A percentile compares a stretch with the other conserved stretches of the same genome.
Evolutionary conservation across 306 rosid species (phyloP).

Genomic region (Ceratonia siliqua): DNA sequence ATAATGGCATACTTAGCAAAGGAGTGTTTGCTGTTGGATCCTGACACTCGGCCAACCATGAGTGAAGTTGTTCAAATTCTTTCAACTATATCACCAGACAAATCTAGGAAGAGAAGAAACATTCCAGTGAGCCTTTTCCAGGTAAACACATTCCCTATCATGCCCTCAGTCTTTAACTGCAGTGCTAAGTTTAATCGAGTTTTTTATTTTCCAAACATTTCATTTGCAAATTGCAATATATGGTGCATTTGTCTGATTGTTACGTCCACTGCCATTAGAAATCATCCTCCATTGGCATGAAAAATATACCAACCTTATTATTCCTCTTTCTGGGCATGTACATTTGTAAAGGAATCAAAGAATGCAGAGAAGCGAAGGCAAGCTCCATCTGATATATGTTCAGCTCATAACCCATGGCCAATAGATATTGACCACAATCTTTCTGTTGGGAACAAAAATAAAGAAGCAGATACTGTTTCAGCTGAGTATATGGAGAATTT

Average conservation of each 20-base stretch:
- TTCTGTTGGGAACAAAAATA: constrained; percentile 32
- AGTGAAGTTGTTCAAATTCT: constrained; percentile 94
- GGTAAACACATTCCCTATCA: constrained; percentile 45
- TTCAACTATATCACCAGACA: constrained; percentile 73
- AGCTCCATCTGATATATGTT: constrained; percentile 43
- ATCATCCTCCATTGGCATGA: constrained; percentile 7
- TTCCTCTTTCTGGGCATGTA: constrained; percentile 34
- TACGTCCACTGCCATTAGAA: constrained; percentile 25
- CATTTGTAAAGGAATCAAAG: constrained; percentile 40
- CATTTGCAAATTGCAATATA: not conserved
- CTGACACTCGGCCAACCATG: constrained; percentile 90
- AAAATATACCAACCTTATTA: constrained; percentile 26
- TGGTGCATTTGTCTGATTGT: not conserved
- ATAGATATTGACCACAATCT: constrained; percentile 44
- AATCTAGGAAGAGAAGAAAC: constrained; percentile 68
- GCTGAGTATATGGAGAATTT: constrained; percentile 53
- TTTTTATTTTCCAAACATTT: not conserved
- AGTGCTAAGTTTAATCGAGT: not conserved
- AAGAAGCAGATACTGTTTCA: constrained; percentile 46
- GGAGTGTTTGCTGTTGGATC: constrained; percentile 91
- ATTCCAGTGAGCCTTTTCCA: constrained; percentile 60
- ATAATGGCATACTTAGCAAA: constrained; percentile 93
- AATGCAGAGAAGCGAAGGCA: constrained; percentile 54
- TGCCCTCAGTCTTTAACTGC: constrained; percentile 4
- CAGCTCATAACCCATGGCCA: constrained; percentile 41